These are phyloP conservation scores for Termitomyces sp. DNA, from an alignment of 768 basidiomycete species.

Conservation along the genomic window DNA sequence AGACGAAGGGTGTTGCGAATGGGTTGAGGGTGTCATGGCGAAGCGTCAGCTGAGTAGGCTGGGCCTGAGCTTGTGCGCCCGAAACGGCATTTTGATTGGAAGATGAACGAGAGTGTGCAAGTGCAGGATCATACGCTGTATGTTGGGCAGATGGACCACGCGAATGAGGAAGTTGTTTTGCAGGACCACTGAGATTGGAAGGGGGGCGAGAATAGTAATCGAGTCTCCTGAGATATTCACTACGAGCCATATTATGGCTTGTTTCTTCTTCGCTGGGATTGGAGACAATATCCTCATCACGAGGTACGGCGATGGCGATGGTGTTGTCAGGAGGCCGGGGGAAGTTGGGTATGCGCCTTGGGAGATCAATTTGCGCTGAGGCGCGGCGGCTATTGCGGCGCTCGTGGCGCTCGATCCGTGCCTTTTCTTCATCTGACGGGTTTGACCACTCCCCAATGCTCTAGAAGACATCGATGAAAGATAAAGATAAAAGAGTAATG, in stretches of 20 bases:
- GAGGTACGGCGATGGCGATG: slow-evolving; percentile 31
- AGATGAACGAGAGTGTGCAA: slow-evolving; percentile 57
- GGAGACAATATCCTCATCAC: slow-evolving; percentile 65
- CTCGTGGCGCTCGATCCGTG: slow-evolving; percentile 59
- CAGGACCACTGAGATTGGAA: slow-evolving; percentile 35
- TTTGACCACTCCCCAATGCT: slow-evolving; percentile 89
- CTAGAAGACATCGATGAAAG: slow-evolving; percentile 28
- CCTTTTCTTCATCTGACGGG: slow-evolving; percentile 85
- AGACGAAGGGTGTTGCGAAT: slow-evolving; percentile 79
- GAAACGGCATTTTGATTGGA: slow-evolving; percentile 24
- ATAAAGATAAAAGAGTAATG: slow-evolving; percentile 2
- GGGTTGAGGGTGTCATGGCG: slow-evolving; percentile 58
- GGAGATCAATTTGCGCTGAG: slow-evolving; percentile 49
- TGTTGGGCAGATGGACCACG: slow-evolving; percentile 57
- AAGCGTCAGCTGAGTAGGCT: slow-evolving; percentile 16
- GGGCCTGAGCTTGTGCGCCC: slow-evolving; percentile 16
- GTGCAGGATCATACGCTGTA: slow-evolving; percentile 54
- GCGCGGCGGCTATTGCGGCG: slow-evolving; percentile 51
- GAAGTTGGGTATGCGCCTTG: slow-evolving; percentile 73
- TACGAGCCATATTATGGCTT: slow-evolving; percentile 21
- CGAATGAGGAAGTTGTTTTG: slow-evolving; percentile 60
- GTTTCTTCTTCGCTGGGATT: slow-evolving; percentile 79
- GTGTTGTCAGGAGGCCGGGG: slow-evolving; percentile 64
- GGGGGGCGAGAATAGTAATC: slow-evolving; percentile 42
- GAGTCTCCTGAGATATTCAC: slow-evolving; percentile 37